These are phyloP conservation scores for Chrysophaeum taylorii DNA, from an alignment of 352 stramenopile species.

Conservation along the genomic window DNA sequence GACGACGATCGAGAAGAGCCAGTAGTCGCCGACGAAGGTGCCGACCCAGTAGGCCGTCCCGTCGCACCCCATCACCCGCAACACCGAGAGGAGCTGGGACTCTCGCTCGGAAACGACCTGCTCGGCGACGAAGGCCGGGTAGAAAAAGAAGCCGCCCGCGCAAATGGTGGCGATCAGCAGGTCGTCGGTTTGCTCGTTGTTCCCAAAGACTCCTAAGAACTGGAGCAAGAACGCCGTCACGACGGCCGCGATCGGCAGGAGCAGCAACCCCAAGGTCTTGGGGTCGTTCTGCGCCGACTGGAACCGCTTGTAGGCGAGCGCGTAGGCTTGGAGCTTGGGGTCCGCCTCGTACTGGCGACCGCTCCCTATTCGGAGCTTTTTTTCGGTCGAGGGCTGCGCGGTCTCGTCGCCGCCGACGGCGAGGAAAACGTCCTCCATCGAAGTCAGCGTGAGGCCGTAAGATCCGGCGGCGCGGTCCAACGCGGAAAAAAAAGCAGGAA, in stretches of 20 bases:
- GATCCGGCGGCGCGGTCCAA: constrained; percentile 69
- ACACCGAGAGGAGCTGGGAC: background rate
- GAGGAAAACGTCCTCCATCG: constrained; percentile 96
- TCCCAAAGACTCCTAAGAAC: background rate
- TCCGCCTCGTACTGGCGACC: too few species aligned
- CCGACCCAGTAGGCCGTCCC: background rate
- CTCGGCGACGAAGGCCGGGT: background rate
- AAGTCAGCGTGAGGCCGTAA: constrained; percentile 96
- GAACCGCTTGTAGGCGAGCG: background rate
- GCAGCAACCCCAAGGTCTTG: background rate
- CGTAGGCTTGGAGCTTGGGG: too few species aligned
- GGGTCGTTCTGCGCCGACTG: background rate
- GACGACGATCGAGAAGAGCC: background rate
- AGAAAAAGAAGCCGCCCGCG: background rate
- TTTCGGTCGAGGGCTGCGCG: too few species aligned
- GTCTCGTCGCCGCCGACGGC: too few species aligned
- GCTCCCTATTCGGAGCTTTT: too few species aligned
- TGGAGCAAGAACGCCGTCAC: background rate
- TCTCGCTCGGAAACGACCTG: constrained; percentile 6
- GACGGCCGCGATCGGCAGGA: background rate
- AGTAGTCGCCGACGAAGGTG: background rate
- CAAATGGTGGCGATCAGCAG: background rate
- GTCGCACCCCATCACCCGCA: background rate
- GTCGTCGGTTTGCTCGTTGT: background rate
- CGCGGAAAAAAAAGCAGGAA: constrained; percentile 75